phyloP scores from a whole-genome alignment of 805 yeast species.

The Sungouiella thailandica region DNA sequence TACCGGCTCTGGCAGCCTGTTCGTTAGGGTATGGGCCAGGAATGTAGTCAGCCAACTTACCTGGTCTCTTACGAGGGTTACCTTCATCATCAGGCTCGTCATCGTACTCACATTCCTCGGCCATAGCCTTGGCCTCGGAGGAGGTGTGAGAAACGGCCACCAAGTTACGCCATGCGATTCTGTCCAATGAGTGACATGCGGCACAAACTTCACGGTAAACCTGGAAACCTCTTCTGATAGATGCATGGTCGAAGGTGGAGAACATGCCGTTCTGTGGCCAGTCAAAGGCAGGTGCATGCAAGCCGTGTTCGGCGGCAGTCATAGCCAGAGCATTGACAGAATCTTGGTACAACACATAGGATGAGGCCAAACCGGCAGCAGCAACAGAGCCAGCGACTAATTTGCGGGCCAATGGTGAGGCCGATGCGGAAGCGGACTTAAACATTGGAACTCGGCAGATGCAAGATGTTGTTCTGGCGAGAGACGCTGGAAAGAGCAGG shows the following conservation, averaged over 20 bases:
- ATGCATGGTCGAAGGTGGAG: slow-evolving; percentile 86
- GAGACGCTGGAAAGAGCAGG: neutral
- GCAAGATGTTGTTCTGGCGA: neutral
- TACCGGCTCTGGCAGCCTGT: slow-evolving; percentile 99
- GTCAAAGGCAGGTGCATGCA: slow-evolving; percentile 87
- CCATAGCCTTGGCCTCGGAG: slow-evolving; percentile 85
- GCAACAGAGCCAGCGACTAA: slow-evolving; percentile 62
- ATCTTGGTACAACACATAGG: slow-evolving; percentile 78
- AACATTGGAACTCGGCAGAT: slow-evolving; percentile 8
- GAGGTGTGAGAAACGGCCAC: slow-evolving; percentile 95
- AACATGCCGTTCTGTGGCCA: slow-evolving; percentile 96
- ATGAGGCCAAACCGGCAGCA: slow-evolving; percentile 73
- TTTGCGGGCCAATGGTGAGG: slow-evolving; percentile 36
- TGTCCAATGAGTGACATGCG: slow-evolving; percentile 94
- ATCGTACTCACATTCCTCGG: slow-evolving; percentile 95
- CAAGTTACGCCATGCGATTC: slow-evolving; percentile 97
- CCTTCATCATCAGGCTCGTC: slow-evolving; percentile 97
- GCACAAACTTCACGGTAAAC: slow-evolving; percentile 99
- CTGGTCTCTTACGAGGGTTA: slow-evolving; percentile 95
- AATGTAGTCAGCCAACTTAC: slow-evolving; percentile 92
- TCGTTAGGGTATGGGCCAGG: slow-evolving; percentile 97
- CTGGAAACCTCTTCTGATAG: slow-evolving; percentile 98
- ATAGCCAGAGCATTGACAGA: slow-evolving; percentile 86
- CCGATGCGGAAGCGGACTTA: slow-evolving; percentile 12
- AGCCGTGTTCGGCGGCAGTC: slow-evolving; percentile 99